Conservation (phyloP, 352 stramenopile species). For the Phytophthora kernoviae region DNA sequence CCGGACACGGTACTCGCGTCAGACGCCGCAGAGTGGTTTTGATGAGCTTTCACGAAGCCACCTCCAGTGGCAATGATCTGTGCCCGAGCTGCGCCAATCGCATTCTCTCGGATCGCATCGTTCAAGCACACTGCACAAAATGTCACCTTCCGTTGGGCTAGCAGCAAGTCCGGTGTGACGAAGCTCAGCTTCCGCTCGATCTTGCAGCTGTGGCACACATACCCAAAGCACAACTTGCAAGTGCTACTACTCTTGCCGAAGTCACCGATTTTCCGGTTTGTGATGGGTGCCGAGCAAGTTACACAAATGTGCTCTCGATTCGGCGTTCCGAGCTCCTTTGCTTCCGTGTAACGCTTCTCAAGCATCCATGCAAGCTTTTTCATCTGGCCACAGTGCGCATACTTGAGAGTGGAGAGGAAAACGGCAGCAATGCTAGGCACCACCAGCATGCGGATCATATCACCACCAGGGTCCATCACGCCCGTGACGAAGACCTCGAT, state of each 20-base stretch:
- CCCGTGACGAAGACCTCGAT: constrained; percentile 40
- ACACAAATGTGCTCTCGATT: constrained; percentile 39
- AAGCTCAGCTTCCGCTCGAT: constrained; percentile 41
- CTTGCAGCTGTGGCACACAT: constrained; percentile 36
- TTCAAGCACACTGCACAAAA: constrained; percentile 44
- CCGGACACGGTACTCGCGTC: constrained; percentile 22
- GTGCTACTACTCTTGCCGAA: constrained; percentile 37
- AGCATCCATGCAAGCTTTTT: constrained; percentile 63
- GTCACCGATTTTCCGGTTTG: constrained; percentile 19
- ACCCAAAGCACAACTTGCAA: constrained; percentile 43
- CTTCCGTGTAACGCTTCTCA: constrained; percentile 31
- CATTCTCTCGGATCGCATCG: constrained; percentile 29
- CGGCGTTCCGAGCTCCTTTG: constrained; percentile 31
- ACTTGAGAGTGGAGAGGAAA: constrained; percentile 32
- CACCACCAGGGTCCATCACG: constrained; percentile 31
- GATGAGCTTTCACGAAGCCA: constrained; percentile 12
- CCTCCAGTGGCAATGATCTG: constrained; percentile 19
- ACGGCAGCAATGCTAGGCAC: constrained; percentile 38
- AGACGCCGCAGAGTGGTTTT: constrained; percentile 8
- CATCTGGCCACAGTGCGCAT: constrained; percentile 50
- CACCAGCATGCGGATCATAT: constrained; percentile 30
- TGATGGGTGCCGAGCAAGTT: constrained; percentile 25
- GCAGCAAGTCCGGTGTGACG: constrained; percentile 34
- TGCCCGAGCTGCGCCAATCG: constrained; percentile 20
- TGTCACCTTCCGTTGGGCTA: constrained; percentile 33